Evolutionary conservation across 768 basidiomycete genomes (phyloP).

Genomic region (Rhodotorula taiwanensis): DNA sequence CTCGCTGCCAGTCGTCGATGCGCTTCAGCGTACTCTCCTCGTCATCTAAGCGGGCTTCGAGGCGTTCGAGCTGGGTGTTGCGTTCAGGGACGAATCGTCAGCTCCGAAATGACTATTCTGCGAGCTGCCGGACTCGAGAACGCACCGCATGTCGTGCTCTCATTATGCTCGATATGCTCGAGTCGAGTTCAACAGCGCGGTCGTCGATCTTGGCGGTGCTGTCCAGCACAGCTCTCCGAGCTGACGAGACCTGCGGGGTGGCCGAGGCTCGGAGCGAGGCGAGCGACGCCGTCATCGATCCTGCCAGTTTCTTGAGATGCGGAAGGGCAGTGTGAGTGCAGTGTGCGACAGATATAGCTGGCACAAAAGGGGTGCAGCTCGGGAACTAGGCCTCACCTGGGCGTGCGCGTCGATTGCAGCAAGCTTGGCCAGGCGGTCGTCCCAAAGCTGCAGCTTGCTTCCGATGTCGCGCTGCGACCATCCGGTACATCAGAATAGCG

Average conservation of each 20-base stretch:
- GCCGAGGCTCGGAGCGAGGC: not conserved
- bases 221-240: not conserved
- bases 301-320: not conserved
- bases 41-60: not conserved
- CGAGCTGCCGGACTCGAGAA: not conserved
- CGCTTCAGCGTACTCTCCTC: constrained; percentile 3
- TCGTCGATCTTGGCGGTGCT: not conserved
- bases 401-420: not conserved
- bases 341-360: too few species aligned
- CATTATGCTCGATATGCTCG: not conserved
- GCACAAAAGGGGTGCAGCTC: too few species aligned
- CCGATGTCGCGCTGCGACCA: constrained; percentile 1
- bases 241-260: not conserved
- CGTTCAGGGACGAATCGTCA: too few species aligned
- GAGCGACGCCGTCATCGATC: not conserved
- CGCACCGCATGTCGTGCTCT: not conserved
- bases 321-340: not conserved
- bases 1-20: not conserved
- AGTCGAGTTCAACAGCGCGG: not conserved
- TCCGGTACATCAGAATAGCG: too few species aligned
- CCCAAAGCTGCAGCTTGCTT: not conserved
- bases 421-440: not conserved
- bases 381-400: too few species aligned
- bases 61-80: not conserved
- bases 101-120: too few species aligned